Conservation (phyloP, 306 rosid genomes). For the Lotus japonicus region DNA sequence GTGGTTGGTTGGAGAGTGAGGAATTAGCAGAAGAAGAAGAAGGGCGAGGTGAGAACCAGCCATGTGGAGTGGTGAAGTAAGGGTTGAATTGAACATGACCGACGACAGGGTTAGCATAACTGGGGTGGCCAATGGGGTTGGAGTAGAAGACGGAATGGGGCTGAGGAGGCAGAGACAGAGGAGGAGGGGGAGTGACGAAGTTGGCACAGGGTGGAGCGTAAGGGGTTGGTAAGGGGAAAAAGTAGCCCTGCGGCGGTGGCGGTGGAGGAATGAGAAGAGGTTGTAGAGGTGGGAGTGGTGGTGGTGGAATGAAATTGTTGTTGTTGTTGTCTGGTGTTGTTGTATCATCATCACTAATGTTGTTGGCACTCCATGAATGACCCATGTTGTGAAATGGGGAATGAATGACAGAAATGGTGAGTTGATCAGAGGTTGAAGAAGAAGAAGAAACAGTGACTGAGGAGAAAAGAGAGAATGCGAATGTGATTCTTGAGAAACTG, state of each 20-base stretch:
- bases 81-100: slow-evolving; percentile 42
- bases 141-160: slow-evolving; percentile 44
- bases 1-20: neutral
- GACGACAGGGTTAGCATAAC: slow-evolving; percentile 28
- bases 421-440: too few species aligned
- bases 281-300: slow-evolving; percentile 30
- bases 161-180: slow-evolving; percentile 32
- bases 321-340: too few species aligned
- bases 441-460: too few species aligned
- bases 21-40: neutral
- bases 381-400: too few species aligned
- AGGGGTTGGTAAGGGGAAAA: slow-evolving; percentile 20
- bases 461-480: too few species aligned
- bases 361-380: too few species aligned
- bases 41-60: slow-evolving; percentile 44
- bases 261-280: slow-evolving; percentile 30
- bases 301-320: too few species aligned
- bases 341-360: too few species aligned
- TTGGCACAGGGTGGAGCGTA: slow-evolving; percentile 1
- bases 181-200: slow-evolving; percentile 23
- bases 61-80: slow-evolving; percentile 40
- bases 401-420: too few species aligned
- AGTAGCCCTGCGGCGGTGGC: slow-evolving; percentile 28
- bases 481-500: too few species aligned
- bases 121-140: slow-evolving; percentile 28